phyloP scores from a whole-genome alignment of 2,329 filamentous ascomycete species.

The Thelonectria rubi region DNA sequence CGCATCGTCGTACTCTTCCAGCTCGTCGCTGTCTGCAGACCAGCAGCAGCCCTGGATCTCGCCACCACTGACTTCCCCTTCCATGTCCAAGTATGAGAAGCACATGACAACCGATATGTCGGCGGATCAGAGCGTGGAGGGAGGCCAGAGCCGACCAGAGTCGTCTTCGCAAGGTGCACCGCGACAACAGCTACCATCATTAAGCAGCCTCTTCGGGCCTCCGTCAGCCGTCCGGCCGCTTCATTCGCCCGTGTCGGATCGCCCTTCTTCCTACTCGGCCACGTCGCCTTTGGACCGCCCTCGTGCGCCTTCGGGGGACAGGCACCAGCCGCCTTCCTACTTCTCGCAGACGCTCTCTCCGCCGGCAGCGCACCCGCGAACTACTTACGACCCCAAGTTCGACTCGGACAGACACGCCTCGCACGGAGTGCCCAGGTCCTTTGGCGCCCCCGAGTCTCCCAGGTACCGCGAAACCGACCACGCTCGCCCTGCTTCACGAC shows the following conservation, averaged over 20 bases:
- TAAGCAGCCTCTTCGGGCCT: constrained; percentile 66
- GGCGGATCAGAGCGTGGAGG: constrained; percentile 50
- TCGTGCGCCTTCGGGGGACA: constrained; percentile 51
- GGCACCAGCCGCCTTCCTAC: constrained; percentile 56
- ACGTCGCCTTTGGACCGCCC: constrained; percentile 60
- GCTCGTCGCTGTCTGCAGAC: constrained; percentile 54
- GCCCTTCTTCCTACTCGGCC: constrained; percentile 53
- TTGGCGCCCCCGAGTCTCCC: constrained; percentile 57
- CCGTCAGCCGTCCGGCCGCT: constrained; percentile 54
- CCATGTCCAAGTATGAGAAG: constrained; percentile 68
- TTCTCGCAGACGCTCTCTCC: constrained; percentile 54
- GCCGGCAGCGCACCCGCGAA: constrained; percentile 55
- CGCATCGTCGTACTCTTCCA: constrained; percentile 58
- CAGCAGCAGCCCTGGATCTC: constrained; percentile 54
- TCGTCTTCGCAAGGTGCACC: constrained; percentile 41
- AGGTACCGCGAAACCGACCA: constrained; percentile 53
- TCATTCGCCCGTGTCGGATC: constrained; percentile 58
- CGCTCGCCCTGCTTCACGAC: constrained; percentile 46
- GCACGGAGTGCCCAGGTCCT: constrained; percentile 44
- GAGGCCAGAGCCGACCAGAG: constrained; percentile 49
- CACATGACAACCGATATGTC: constrained; percentile 55
- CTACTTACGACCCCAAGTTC: constrained; percentile 56
- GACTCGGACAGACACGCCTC: constrained; percentile 52
- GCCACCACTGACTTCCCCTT: constrained; percentile 55
- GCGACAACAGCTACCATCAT: constrained; percentile 62